phyloP scores from a whole-genome alignment of 2,329 filamentous ascomycete species.

The Colletotrichum australisinense region DNA sequence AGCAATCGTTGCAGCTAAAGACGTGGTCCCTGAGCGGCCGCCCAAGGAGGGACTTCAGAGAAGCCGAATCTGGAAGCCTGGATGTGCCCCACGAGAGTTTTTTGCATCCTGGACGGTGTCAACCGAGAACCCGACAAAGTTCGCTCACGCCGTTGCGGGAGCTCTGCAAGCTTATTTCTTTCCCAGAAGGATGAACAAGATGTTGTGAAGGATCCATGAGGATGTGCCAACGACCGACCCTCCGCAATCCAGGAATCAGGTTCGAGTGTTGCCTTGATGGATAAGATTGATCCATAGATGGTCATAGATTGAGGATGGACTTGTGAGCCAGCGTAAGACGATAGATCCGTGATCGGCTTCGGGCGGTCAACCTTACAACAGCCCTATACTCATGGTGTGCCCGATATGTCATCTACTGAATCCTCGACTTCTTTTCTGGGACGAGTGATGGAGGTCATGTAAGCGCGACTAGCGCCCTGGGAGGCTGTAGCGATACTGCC shows the following conservation, averaged over 20 bases:
- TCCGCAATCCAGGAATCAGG: background rate
- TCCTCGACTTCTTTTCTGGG: no score
- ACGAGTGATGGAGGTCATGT: no score
- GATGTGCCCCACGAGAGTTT: background rate
- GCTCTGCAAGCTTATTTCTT: background rate
- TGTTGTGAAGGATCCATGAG: constrained; percentile 4
- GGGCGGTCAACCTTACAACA: background rate
- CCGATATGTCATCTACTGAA: no score
- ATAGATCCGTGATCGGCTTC: background rate
- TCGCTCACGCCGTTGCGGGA: background rate
- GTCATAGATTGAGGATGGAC: background rate
- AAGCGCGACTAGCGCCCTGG: no score
- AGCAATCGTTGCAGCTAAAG: background rate
- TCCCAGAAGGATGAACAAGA: background rate
- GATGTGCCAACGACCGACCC: background rate
- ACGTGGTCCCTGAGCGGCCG: background rate
- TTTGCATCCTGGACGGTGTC: background rate
- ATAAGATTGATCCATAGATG: no score
- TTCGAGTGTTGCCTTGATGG: background rate
- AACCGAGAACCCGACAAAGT: background rate
- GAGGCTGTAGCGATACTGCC: no score
- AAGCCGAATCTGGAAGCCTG: background rate
- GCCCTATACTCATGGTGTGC: no score
- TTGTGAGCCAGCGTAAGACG: background rate
- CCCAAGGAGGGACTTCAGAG: background rate